These are phyloP conservation scores for Poa pratensis DNA, from an alignment of 176 grass and related monocot genomes.

Conservation along the genomic window DNA sequence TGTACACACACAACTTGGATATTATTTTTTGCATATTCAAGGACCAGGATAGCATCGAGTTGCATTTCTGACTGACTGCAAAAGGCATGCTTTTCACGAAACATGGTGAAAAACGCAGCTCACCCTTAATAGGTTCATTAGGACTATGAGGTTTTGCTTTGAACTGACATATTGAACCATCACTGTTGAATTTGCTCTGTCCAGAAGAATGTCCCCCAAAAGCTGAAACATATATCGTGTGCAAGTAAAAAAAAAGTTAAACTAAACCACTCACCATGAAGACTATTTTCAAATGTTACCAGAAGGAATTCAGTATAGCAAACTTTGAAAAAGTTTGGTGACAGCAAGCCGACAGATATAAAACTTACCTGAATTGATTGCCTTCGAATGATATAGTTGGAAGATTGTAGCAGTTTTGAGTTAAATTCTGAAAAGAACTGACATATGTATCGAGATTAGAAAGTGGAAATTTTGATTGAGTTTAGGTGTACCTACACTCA, in stretches of 20 bases:
- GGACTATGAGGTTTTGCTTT: slow-evolving; percentile 62
- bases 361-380: slow-evolving; percentile 48
- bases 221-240: slow-evolving; percentile 48
- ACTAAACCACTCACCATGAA: not conserved
- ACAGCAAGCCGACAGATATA: not conserved
- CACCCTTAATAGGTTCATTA: slow-evolving; percentile 81
- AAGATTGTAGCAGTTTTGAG: slow-evolving; percentile 48
- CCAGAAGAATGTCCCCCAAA: slow-evolving; percentile 65
- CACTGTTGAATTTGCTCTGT: slow-evolving; percentile 54
- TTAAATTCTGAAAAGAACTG: slow-evolving; percentile 78
- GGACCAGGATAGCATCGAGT: not conserved
- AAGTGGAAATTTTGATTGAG: not conserved
- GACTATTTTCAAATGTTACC: not conserved
- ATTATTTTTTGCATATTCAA: not conserved
- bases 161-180: slow-evolving; percentile 63
- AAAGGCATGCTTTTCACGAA: not conserved
- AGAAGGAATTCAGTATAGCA: not conserved
- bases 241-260: not conserved
- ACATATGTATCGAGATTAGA: slow-evolving; percentile 1
- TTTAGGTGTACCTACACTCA: not conserved
- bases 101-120: not conserved
- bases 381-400: slow-evolving; percentile 63
- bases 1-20: too few species aligned
- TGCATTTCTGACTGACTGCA: not conserved
- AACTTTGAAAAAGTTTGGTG: not conserved